Evolutionary conservation across 306 rosid genomes (phyloP), one percentile per base, ranked within the genome.

Genomic region (Sechiopsis laciniata): DNA sequence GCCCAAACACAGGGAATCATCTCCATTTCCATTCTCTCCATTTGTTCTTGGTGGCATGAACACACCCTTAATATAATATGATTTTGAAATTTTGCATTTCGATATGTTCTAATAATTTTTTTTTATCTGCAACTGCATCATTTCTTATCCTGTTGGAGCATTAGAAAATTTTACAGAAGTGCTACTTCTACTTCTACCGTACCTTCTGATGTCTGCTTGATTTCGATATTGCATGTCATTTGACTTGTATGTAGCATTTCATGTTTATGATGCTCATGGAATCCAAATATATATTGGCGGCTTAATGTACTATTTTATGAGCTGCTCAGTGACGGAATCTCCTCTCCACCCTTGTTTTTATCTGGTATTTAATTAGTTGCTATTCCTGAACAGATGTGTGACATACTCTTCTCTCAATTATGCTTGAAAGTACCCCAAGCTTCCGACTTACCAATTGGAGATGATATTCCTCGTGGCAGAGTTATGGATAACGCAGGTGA

Each of bases 341-440:
- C 42, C 73, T 22, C 24, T 50, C 14, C 58, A 48, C 55, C 56
- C n/a, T 68, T 68, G 17, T 69, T 69, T 10, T 29, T 35, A 54
- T n/a, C 63, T 55, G 22, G 26, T 40, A 17, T 26, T 24, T 52
- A 64, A 26, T 60, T 60, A 15, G 51, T 77, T 48, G 71, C 75
- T 54, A 63, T 78, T 83, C 80, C 51, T 78, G 56, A 73, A 82
- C 97, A 95, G 99, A 95, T 91, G 97, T 91, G 99, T 81, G 96
- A 89, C 85, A 87, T 95, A 71, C 85, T 95, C 32, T 91, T 95
- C 84, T 95, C 99, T 68, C 99, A 91, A 78, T 79, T 91, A 87
- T 89, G 97, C 84, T 82, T 95, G 78, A 89, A 90, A 86, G 91
- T 88, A 80, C 95, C 96, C 55, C 85, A 85, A 54, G 80, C 87